These are phyloP conservation scores for Rhodamnia argentea DNA, from an alignment of 345 rosid genomes.

Conservation along the genomic window DNA sequence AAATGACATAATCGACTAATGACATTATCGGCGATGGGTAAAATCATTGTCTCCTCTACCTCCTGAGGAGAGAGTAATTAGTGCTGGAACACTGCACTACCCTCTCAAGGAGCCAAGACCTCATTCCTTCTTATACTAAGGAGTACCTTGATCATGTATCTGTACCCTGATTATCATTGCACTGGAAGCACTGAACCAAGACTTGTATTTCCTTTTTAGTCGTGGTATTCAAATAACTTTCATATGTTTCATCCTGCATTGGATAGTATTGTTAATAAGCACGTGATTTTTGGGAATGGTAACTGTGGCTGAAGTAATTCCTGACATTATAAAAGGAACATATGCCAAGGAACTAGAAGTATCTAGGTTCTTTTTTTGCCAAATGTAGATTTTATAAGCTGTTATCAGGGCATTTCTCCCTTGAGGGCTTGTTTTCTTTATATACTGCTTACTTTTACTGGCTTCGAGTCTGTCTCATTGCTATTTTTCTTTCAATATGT, in stretches of 20 bases:
- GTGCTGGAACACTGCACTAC: not conserved
- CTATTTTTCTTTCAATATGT: conserved; percentile 10
- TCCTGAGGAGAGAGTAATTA: not conserved
- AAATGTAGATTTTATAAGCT: not conserved
- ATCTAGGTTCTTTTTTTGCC: not conserved
- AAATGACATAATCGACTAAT: not conserved
- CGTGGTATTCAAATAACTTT: not conserved
- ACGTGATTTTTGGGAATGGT: not conserved
- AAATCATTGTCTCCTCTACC: not conserved
- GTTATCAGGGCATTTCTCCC: not conserved
- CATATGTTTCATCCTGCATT: not conserved
- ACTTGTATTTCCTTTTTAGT: not conserved
- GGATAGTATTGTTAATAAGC: not conserved
- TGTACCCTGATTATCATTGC: not conserved
- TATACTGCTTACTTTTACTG: conserved; percentile 4
- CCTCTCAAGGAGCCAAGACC: not conserved
- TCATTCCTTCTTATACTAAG: not conserved
- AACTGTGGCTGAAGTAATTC: not conserved
- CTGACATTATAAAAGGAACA: not conserved
- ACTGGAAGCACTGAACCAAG: not conserved
- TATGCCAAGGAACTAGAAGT: not conserved
- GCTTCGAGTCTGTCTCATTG: conserved; percentile 14
- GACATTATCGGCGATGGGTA: not conserved
- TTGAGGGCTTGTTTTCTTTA: not conserved
- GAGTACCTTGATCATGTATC: not conserved